phyloP scores from a whole-genome alignment of 2,329 filamentous ascomycete genomes.

The Rhynchosporium graminicola region DNA sequence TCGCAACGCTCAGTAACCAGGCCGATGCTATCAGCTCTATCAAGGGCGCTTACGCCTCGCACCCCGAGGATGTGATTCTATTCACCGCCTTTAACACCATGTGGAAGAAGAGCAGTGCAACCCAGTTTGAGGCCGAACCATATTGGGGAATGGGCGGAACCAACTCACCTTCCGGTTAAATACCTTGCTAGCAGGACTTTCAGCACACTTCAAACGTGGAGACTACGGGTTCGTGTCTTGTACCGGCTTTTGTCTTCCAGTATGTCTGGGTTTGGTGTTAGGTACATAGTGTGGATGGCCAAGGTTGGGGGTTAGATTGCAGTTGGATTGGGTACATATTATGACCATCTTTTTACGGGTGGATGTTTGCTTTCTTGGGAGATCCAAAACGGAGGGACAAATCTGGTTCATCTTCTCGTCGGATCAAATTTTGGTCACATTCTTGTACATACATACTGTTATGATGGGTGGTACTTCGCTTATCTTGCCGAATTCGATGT shows the following conservation, averaged over 20 bases:
- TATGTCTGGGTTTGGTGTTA: constrained; percentile 21
- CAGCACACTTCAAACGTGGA: background rate
- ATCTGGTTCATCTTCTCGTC: constrained; percentile 10
- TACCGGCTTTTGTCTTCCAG: background rate
- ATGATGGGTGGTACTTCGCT: constrained; percentile 3
- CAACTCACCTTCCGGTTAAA: constrained; percentile 34
- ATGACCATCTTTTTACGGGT: constrained; percentile 23
- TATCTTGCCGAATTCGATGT: background rate
- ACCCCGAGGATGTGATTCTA: constrained; percentile 59
- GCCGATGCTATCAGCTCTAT: constrained; percentile 64
- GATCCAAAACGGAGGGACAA: constrained; percentile 9
- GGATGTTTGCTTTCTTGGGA: constrained; percentile 22
- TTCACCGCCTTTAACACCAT: constrained; percentile 79
- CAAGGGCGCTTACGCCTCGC: constrained; percentile 55
- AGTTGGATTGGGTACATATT: constrained; percentile 22
- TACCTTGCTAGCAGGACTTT: background rate
- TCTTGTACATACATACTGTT: constrained; percentile 33
- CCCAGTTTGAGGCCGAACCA: constrained; percentile 70
- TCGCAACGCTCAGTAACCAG: constrained; percentile 70
- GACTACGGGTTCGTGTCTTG: background rate
- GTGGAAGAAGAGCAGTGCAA: constrained; percentile 69
- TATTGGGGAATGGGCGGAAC: constrained; percentile 68
- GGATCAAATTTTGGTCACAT: constrained; percentile 22
- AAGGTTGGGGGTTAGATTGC: constrained; percentile 9
- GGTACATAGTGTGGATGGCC: background rate